phyloP scores from a whole-genome alignment of 2,329 filamentous ascomycete genomes.

The Cryphonectria parasitica region DNA sequence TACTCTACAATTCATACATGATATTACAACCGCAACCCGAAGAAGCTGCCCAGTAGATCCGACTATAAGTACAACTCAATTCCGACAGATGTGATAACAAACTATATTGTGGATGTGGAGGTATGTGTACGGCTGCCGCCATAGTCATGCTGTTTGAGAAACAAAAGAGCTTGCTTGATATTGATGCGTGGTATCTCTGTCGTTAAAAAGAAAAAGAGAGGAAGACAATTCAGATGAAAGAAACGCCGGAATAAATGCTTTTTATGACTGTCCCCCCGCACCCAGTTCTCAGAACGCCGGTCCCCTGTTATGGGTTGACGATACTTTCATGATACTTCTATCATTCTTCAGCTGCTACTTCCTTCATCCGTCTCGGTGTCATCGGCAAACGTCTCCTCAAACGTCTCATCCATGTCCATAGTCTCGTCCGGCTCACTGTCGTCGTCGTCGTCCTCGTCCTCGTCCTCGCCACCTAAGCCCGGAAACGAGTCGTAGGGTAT shows the following conservation, averaged over 20 bases:
- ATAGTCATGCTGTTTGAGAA: conserved; percentile 10
- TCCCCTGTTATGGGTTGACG: background rate
- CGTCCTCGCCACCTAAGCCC: conserved; percentile 63
- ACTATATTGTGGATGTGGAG: background rate
- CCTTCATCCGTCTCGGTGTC: conserved; percentile 38
- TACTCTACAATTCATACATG: background rate
- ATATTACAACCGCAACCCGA: background rate
- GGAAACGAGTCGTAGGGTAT: conserved; percentile 77
- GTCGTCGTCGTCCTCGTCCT: conserved; percentile 59
- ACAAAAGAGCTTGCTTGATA: conserved; percentile 18
- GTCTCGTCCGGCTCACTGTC: conserved; percentile 58
- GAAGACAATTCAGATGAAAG: background rate
- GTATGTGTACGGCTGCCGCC: background rate
- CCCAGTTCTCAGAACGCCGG: background rate
- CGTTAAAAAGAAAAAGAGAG: background rate
- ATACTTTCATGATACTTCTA: background rate
- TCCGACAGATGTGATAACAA: background rate
- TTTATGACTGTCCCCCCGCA: background rate
- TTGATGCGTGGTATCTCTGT: conserved; percentile 29
- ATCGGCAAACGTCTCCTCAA: conserved; percentile 36
- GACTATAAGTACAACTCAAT: background rate
- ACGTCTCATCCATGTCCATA: conserved; percentile 45
- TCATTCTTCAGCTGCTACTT: conserved; percentile 14
- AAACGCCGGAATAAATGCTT: conserved; percentile 28
- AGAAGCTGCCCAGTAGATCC: background rate